A percentile compares a stretch with the other conserved stretches of the same genome.
phyloP scores from a whole-genome alignment of 2,329 filamentous ascomycete species.

The Truncatella angustata region DNA sequence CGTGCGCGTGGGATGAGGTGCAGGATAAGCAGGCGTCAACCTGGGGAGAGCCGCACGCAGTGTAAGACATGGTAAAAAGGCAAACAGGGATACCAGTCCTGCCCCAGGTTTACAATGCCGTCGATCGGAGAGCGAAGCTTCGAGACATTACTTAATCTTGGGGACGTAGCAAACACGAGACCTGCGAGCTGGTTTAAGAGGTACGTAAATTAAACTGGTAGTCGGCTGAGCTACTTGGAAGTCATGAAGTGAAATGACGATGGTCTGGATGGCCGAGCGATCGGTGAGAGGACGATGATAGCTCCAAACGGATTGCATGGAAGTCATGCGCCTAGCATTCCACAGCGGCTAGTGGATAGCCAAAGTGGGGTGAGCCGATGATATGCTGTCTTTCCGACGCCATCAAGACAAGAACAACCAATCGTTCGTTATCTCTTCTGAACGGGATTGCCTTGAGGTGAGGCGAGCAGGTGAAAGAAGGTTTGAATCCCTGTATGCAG shows the following conservation, averaged over 20 bases:
- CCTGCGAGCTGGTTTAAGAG: neutral
- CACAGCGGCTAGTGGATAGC: slow-evolving; percentile 8
- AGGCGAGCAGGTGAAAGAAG: neutral
- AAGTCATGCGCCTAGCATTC: slow-evolving; percentile 6
- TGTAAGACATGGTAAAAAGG: slow-evolving; percentile 4
- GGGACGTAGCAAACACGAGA: neutral
- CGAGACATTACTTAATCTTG: neutral
- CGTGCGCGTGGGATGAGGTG: slow-evolving; percentile 2
- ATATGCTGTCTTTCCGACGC: neutral
- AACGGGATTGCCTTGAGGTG: neutral
- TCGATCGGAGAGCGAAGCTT: neutral
- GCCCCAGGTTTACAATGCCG: neutral
- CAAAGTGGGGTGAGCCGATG: slow-evolving; percentile 9
- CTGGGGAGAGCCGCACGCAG: neutral
- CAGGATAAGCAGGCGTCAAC: neutral
- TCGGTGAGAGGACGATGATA: neutral
- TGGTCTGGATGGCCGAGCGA: neutral
- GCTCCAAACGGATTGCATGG: neutral
- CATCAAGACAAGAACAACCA: slow-evolving; percentile 9
- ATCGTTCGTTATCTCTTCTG: neutral
- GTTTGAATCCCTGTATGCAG: neutral
- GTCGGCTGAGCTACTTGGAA: neutral
- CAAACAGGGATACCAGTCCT: neutral
- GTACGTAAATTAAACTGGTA: neutral
- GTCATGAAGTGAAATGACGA: neutral